Evolutionary conservation across 2,329 filamentous ascomycete genomes (phyloP).

Genomic region (Talaromyces funiculosus): DNA sequence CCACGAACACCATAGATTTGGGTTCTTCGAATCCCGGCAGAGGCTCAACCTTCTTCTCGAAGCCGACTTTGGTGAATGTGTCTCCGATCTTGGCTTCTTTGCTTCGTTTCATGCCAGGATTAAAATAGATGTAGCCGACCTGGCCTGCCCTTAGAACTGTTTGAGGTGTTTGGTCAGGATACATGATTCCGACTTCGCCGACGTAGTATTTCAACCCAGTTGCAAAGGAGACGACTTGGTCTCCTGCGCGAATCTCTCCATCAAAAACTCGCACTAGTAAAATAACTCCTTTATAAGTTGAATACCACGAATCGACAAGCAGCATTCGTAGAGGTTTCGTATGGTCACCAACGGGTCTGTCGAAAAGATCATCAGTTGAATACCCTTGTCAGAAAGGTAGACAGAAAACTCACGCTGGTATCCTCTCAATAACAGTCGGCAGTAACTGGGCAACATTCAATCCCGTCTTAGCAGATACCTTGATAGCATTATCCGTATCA

Average conservation of each 20-base stretch:
- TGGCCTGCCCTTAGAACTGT: slow-evolving; percentile 78
- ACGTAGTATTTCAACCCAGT: slow-evolving; percentile 87
- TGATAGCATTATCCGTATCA: slow-evolving; percentile 64
- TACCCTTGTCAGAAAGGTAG: not conserved
- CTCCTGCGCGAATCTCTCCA: slow-evolving; percentile 73
- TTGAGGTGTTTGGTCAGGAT: slow-evolving; percentile 80
- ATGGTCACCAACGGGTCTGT: slow-evolving; percentile 63
- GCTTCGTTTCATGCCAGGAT: slow-evolving; percentile 95
- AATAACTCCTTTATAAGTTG: slow-evolving; percentile 89
- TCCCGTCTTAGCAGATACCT: slow-evolving; percentile 92
- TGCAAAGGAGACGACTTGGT: slow-evolving; percentile 79
- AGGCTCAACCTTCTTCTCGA: slow-evolving; percentile 68
- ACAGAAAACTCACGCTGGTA: slow-evolving; percentile 55
- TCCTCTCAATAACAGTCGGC: slow-evolving; percentile 75
- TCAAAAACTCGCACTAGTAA: slow-evolving; percentile 88
- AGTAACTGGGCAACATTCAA: slow-evolving; percentile 78
- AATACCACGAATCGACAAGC: slow-evolving; percentile 97
- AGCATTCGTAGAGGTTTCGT: slow-evolving; percentile 72
- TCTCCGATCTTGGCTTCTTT: slow-evolving; percentile 95
- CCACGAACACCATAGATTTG: slow-evolving; percentile 98
- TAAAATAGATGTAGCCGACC: slow-evolving; percentile 95
- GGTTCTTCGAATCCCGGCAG: slow-evolving; percentile 94
- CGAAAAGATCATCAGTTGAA: slow-evolving; percentile 18
- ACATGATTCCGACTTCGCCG: slow-evolving; percentile 95
- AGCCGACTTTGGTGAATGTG: slow-evolving; percentile 79